Evolutionary conservation across 2,329 filamentous ascomycete species (phyloP), one percentile per base, ranked within the genome.

Genomic region (Pseudogymnoascus destructans): DNA sequence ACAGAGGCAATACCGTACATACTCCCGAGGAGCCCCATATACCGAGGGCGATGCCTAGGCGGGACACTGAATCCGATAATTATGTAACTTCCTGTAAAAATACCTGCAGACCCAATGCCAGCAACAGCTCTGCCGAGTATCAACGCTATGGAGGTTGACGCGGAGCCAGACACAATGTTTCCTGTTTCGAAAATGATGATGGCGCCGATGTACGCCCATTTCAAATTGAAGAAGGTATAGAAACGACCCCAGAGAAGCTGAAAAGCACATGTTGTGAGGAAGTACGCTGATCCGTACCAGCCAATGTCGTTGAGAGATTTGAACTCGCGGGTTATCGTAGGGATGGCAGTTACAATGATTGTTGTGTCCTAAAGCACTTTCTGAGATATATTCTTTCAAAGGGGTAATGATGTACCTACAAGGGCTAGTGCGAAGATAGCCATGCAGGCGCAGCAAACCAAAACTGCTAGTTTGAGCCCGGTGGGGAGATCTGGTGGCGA

Each of bases 361-460:
- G 35, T 57, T 23, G 32, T 71, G 30, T 76, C 74, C 10, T 77
- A 70, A 27, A 73, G 69, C 27, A 74, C 66, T n/a, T 9, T 25
- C 9, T 76, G 67, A 63, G 77, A 77, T 33, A 76, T 68, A 59
- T 68, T 70, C 46, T 75, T 63, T 3, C 72, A 68, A 5, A 77
- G 65, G 19, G 74, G 73, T 3, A 74, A 59, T 19, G 75, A 67
- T 49, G 76, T 73, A 27, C 42, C 3, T 52, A 52, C 42, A 30
- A 52, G 23, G 3, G 42, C 42, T 11, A 11, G 42, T 15, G 9
- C 23, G 5, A 52, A 52, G 23, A 52, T 52, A 3, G 42, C 42
- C 42, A 52, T 52, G n/a, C 42, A 52, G n/a, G 42, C 23, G 7
- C 42, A 52, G 4, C 23, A 52, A 30, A 17, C n/a, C n/a, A 52